Base-by-base conservation (phyloP, 768 basidiomycete species). In the Suillus subluteus region DNA sequence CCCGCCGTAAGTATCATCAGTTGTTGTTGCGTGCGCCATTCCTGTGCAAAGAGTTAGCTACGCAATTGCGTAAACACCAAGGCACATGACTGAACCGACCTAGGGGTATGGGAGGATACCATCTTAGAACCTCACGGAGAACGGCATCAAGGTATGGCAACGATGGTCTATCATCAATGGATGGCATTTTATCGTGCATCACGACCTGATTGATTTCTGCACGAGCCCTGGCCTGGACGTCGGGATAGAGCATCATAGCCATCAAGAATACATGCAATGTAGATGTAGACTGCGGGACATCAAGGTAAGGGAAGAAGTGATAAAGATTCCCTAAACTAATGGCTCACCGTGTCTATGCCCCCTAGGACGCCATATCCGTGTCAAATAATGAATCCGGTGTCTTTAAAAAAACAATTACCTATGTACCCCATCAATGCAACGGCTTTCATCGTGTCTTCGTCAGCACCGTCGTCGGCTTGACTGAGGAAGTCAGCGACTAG, bases 1-100 rank as follows among this genome's bases (percentile, higher is more conserved):
- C 18, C 80, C 79, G 43, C 74, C 70, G 65, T 82, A 82, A 12
- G 74, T 56, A 56, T 82, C 82, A 66, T 81, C 80, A 58, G 73
- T 68, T 1, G 80, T 81, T 18, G 70, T 43, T 5, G 56, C 37
- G 61, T 75, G 76, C 5, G 75, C 69, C 23, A 75, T 50, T 16
- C 70, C 73, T 67, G 69, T 61, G 37, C 8, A n/a, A 11, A 4
- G 12, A 26, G 9, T 58, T 8, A 65, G 21, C 32, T 7, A 62
- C 6, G 18, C 18, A 21, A 32, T n/a, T 7, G 21, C 30, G 26
- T 18, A 32, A 21, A 32, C 15, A 50, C 18, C 21, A 38, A 30
- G 41, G 26, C 11, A 41, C 41, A 18, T 41, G 9, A 12, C 30
- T 37, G 16, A 9, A 59, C 23, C 38, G 6, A 74, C 65, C 65